These are phyloP conservation scores for Picea sitchensis DNA, from an alignment of 75 land plant genomes.

Conservation along the genomic window DNA sequence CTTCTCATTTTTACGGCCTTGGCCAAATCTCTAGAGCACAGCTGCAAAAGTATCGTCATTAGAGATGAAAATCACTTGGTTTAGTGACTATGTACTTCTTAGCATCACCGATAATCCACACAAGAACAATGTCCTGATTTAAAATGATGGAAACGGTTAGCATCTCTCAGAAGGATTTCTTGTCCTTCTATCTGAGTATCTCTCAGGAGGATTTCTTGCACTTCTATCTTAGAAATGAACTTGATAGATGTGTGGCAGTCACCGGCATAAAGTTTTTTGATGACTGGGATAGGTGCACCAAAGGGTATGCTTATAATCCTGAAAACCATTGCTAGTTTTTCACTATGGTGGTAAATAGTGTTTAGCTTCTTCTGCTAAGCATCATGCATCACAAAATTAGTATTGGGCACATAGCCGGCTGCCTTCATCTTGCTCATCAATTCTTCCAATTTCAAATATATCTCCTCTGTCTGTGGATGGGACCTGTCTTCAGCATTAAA, in stretches of 20 bases:
- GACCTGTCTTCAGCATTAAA: slow-evolving; percentile 28
- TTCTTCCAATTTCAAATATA: slow-evolving; percentile 20
- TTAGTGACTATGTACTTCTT: not conserved
- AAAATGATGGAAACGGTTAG: slow-evolving; percentile 52
- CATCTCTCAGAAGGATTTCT: slow-evolving; percentile 20
- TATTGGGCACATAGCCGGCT: slow-evolving; percentile 34
- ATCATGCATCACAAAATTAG: slow-evolving; percentile 31
- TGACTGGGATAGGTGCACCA: slow-evolving; percentile 32
- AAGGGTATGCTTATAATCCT: slow-evolving; percentile 40
- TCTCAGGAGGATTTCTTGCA: slow-evolving; percentile 16
- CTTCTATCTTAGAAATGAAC: slow-evolving; percentile 27
- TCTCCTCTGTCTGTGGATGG: slow-evolving; percentile 22
- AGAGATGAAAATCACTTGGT: not conserved
- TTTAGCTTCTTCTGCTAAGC: slow-evolving; percentile 16
- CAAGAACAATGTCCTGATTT: slow-evolving; percentile 57
- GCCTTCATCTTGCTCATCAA: slow-evolving; percentile 28
- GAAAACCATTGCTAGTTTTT: slow-evolving; percentile 47
- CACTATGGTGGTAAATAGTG: slow-evolving; percentile 26
- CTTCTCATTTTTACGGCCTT: too few species aligned
- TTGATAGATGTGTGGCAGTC: slow-evolving; percentile 44
- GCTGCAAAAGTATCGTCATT: too few species aligned
- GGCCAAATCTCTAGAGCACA: too few species aligned
- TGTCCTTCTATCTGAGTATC: slow-evolving; percentile 21
- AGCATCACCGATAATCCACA: slow-evolving; percentile 46
- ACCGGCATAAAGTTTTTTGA: slow-evolving; percentile 26